A percentile compares a stretch with the other conserved stretches of the same genome.
Conservation (phyloP, 306 rosid species). For the Canavalia gladiata region DNA sequence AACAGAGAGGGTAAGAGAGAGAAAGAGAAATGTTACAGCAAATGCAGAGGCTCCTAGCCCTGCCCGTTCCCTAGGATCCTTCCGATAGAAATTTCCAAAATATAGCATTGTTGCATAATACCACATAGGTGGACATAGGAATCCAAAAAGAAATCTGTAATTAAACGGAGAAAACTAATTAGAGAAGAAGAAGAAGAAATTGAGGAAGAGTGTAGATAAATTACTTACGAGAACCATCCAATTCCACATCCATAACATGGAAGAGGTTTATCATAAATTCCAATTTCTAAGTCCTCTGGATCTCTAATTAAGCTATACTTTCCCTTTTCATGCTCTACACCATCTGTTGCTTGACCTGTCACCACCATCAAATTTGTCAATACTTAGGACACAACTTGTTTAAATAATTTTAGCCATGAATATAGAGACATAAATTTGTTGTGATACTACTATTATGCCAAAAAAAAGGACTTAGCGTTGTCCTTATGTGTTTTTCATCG, state of each 20-base stretch:
- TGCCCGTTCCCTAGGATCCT: constrained; percentile 97
- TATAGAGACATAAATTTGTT: neutral
- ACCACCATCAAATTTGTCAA: constrained; percentile 51
- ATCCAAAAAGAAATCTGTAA: constrained; percentile 86
- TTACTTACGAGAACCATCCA: constrained; percentile 98
- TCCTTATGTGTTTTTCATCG: too few relatives aligned
- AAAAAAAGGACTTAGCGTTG: neutral
- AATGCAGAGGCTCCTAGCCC: constrained; percentile 98
- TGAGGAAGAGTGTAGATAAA: constrained; percentile 20
- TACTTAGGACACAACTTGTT: constrained; percentile 40
- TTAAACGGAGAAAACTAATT: constrained; percentile 21
- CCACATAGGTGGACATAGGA: constrained; percentile 86
- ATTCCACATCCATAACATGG: constrained; percentile 95
- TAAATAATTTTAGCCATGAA: constrained; percentile 20
- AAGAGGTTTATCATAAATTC: constrained; percentile 88
- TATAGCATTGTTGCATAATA: constrained; percentile 86
- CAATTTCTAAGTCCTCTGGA: constrained; percentile 75
- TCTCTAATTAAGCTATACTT: constrained; percentile 74
- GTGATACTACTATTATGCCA: neutral
- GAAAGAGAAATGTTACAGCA: constrained; percentile 65
- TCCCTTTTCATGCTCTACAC: constrained; percentile 67
- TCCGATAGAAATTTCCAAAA: constrained; percentile 78
- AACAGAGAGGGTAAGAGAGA: neutral
- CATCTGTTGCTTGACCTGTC: constrained; percentile 72
- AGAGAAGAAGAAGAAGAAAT: constrained; percentile 46